Percentiles rank a stretch among this genome's conserved stretches.
These are phyloP conservation scores for Talinum fruticosum DNA, from an alignment of 148 eudicot genomes.

Conservation along the genomic window DNA sequence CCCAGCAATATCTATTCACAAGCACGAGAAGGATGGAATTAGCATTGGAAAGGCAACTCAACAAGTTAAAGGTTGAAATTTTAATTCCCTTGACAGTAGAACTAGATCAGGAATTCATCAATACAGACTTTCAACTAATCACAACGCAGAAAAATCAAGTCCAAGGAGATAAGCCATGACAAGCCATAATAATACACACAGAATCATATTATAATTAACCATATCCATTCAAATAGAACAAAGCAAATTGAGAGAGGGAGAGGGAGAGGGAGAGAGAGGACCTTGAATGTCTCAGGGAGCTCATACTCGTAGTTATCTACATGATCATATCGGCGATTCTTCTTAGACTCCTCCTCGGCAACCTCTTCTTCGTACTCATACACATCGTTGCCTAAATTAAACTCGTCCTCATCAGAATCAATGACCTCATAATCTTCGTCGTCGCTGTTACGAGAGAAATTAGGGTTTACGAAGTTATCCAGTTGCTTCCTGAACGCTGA, in stretches of 20 bases:
- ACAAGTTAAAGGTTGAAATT: not conserved
- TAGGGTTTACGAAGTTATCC: constrained; percentile 27
- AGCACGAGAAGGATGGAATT: not conserved
- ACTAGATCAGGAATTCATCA: too few relatives aligned
- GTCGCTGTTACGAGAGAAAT: constrained; percentile 4
- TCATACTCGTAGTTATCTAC: constrained; percentile 66
- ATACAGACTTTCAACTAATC: not conserved
- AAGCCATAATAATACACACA: not conserved
- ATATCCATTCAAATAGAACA: too few relatives aligned
- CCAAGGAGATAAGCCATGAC: not conserved
- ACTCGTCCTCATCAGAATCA: constrained; percentile 35
- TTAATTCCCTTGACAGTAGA: not conserved
- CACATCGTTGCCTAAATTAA: constrained; percentile 28
- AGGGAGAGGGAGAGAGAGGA: not conserved
- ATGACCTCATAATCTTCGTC: constrained; percentile 52
- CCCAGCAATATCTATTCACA: not conserved
- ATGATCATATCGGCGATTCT: constrained; percentile 62
- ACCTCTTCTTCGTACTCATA: constrained; percentile 73
- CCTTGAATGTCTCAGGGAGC: constrained; percentile 77
- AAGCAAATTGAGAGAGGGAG: too few relatives aligned
- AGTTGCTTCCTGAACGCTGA: constrained; percentile 51
- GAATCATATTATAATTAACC: not conserved
- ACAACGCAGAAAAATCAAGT: not conserved
- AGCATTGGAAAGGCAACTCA: not conserved
- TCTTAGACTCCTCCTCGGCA: constrained; percentile 68